Percentiles rank a stretch among this genome's conserved stretches.
phyloP scores from a whole-genome alignment of 495 filamentous ascomycete species.

The Aspergillus egyptiacus region DNA sequence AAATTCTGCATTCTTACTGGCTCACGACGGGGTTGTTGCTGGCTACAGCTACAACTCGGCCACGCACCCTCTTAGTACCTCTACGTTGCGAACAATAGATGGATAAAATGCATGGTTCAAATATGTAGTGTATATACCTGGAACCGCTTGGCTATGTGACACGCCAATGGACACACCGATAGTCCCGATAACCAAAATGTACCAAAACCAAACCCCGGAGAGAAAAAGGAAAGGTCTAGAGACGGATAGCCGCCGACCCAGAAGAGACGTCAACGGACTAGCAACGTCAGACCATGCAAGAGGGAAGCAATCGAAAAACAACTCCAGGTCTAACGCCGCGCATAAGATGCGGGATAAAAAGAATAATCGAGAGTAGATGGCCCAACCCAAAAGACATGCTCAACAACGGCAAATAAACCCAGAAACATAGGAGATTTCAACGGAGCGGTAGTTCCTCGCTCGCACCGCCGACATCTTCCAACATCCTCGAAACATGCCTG shows the following conservation, averaged over 20 bases:
- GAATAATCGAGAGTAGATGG: conserved; percentile 6
- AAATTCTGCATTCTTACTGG: conserved; percentile 21
- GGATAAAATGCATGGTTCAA: no score
- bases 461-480: background rate
- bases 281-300: conserved; percentile 4
- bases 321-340: conserved; percentile 21
- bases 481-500: conserved; percentile 9
- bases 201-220: conserved; percentile 15
- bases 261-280: background rate
- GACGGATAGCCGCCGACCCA: conserved; percentile 10
- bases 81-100: conserved; percentile 7
- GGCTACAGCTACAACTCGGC: conserved; percentile 6
- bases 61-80: conserved; percentile 9
- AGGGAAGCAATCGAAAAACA: background rate
- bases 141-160: conserved; percentile 18
- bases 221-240: conserved; percentile 6
- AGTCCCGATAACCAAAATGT: conserved; percentile 1
- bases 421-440: background rate
- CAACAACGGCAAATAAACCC: conserved; percentile 7
- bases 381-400: conserved; percentile 19
- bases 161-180: conserved; percentile 15
- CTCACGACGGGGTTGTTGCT: conserved; percentile 3
- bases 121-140: conserved; percentile 22
- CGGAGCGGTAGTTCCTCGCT: background rate
- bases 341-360: conserved; percentile 14